A percentile compares a stretch with the other conserved stretches of the same genome.
Evolutionary conservation across 83 land plant species (phyloP).

Genomic region (Diphasiastrum complanatum): DNA sequence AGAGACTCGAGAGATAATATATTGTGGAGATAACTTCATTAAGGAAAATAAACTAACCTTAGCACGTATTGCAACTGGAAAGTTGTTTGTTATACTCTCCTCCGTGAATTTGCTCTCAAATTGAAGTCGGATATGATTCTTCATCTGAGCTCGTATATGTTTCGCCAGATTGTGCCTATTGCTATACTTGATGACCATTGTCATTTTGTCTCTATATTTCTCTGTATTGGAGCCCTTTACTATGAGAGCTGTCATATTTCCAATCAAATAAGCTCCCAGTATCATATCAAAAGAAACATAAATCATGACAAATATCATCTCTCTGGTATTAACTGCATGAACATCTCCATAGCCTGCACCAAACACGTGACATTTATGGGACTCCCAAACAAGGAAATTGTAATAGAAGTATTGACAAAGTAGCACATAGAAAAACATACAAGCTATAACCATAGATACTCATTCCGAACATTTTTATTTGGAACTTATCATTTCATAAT

Average conservation of each 20-base stretch:
- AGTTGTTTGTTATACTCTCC: constrained; percentile 56
- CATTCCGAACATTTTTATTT: too few species aligned
- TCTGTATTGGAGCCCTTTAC: constrained; percentile 94
- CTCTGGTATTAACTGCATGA: constrained; percentile 77
- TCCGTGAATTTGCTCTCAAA: constrained; percentile 68
- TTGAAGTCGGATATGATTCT: constrained; percentile 61
- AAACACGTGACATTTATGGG: too few species aligned
- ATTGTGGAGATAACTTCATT: not conserved
- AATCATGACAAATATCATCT: constrained; percentile 85
- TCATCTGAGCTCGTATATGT: constrained; percentile 62
- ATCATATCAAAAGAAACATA: constrained; percentile 92
- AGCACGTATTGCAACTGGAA: constrained; percentile 72
- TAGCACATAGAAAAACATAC: too few species aligned
- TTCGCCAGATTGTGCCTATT: constrained; percentile 60
- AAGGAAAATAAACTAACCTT: constrained; percentile 37
- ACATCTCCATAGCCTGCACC: too few species aligned
- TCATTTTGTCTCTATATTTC: constrained; percentile 79
- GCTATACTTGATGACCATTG: constrained; percentile 59
- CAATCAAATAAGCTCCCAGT: constrained; percentile 84
- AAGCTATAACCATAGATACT: too few species aligned
- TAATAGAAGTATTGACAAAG: too few species aligned
- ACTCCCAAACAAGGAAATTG: too few species aligned
- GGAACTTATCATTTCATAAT: too few species aligned
- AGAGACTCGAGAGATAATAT: not conserved
- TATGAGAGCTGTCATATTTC: constrained; percentile 90